Conservation (phyloP, 2,329 filamentous ascomycete species). For the Zasmidium cellare region DNA sequence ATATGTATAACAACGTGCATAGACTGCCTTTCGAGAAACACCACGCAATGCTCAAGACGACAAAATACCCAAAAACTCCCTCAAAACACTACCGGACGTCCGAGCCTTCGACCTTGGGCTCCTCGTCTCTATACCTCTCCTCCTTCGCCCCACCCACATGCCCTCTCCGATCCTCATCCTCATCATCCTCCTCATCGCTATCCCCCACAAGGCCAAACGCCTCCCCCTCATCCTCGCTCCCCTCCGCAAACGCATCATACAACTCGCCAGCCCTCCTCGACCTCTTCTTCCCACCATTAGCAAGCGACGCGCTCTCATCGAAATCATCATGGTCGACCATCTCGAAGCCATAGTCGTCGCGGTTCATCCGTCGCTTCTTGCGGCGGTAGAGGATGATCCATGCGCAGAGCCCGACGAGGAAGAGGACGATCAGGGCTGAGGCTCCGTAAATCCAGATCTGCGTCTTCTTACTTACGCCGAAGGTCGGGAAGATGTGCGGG, state of each 20-base stretch:
- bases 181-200: slow-evolving; percentile 24
- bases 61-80: neutral
- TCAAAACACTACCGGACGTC: neutral
- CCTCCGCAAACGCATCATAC: slow-evolving; percentile 96
- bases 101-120: slow-evolving; percentile 13
- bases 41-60: neutral
- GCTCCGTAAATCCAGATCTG: slow-evolving; percentile 94
- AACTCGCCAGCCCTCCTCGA: slow-evolving; percentile 76
- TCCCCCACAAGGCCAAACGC: slow-evolving; percentile 25
- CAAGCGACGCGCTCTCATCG: slow-evolving; percentile 34
- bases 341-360: slow-evolving; percentile 91
- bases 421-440: slow-evolving; percentile 77
- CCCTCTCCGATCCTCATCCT: slow-evolving; percentile 15
- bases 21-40: too few relatives aligned
- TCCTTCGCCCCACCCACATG: slow-evolving; percentile 3
- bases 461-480: slow-evolving; percentile 82
- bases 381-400: slow-evolving; percentile 79
- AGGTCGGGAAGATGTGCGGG: slow-evolving; percentile 85
- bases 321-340: slow-evolving; percentile 79
- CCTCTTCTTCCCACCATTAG: slow-evolving; percentile 42
- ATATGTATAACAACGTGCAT: too few relatives aligned
- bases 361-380: slow-evolving; percentile 55
- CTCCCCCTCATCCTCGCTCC: slow-evolving; percentile 70
- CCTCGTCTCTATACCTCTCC: slow-evolving; percentile 24
- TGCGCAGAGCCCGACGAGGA: slow-evolving; percentile 73